Evolutionary conservation across 768 basidiomycete species (phyloP).

Genomic region (Glaciozyma martinii): DNA sequence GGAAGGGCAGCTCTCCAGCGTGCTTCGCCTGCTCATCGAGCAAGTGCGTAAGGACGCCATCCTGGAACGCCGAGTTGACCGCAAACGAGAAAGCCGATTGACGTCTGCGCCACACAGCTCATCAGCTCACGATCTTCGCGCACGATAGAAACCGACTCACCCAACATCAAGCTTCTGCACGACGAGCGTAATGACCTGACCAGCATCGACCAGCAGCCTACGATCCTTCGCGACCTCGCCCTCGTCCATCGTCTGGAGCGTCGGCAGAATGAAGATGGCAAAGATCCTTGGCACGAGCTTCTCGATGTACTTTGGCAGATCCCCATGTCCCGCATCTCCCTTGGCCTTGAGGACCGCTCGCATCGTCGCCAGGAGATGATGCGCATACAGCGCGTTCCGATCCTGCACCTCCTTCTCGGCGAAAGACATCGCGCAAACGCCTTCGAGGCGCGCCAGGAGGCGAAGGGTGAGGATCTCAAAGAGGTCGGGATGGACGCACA

Average conservation of each 20-base stretch:
- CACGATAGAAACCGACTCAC: constrained; percentile 47
- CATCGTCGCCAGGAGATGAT: constrained; percentile 67
- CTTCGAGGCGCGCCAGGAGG: constrained; percentile 63
- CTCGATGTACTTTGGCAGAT: constrained; percentile 73
- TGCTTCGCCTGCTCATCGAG: constrained; percentile 4
- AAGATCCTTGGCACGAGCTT: constrained; percentile 62
- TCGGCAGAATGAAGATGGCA: constrained; percentile 50
- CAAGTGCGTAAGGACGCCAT: background rate
- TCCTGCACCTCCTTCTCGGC: constrained; percentile 10
- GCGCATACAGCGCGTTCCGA: constrained; percentile 63
- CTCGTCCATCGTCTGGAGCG: constrained; percentile 29
- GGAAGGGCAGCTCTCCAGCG: constrained; percentile 1
- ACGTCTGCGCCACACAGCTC: background rate
- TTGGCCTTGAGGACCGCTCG: constrained; percentile 54
- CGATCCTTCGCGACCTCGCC: constrained; percentile 42
- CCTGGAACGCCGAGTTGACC: constrained; percentile 12
- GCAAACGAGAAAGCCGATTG: constrained; percentile 12
- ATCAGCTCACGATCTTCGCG: too few relatives aligned
- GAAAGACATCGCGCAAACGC: constrained; percentile 23
- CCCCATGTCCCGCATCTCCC: constrained; percentile 48
- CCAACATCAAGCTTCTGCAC: constrained; percentile 54
- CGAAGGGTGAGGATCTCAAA: constrained; percentile 76
- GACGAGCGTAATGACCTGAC: constrained; percentile 58
- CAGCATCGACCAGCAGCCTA: constrained; percentile 55
- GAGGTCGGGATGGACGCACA: constrained; percentile 66